These are phyloP conservation scores for Zygosaccharomyces siamensis DNA, from an alignment of 805 yeast genomes.

Conservation along the genomic window DNA sequence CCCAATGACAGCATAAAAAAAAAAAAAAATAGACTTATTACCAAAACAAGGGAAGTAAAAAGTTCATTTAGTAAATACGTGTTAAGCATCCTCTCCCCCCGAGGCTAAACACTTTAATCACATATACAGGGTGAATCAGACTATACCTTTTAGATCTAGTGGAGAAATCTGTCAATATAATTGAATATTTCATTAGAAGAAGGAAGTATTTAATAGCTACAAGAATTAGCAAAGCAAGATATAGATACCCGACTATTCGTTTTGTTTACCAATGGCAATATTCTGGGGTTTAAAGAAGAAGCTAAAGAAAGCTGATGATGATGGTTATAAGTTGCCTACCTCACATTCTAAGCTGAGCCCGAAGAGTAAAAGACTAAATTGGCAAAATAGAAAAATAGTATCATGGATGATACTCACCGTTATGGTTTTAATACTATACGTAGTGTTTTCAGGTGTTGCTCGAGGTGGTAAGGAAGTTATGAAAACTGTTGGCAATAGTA, in stretches of 20 bases:
- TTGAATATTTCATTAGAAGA: background rate
- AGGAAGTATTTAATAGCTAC: background rate
- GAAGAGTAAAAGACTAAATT: background rate
- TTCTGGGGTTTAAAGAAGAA: slow-evolving; percentile 10
- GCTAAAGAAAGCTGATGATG: slow-evolving; percentile 12
- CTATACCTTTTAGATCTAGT: background rate
- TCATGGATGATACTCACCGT: background rate
- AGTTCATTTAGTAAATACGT: slow-evolving; percentile 14
- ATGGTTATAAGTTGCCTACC: slow-evolving; percentile 12
- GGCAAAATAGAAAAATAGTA: background rate
- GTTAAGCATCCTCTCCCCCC: background rate
- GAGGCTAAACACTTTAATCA: background rate
- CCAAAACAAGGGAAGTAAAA: slow-evolving; percentile 7
- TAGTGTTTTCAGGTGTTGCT: background rate
- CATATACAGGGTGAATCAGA: background rate
- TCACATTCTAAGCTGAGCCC: slow-evolving; percentile 15
- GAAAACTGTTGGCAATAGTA: background rate
- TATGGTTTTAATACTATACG: background rate
- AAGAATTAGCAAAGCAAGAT: background rate
- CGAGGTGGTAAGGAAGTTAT: slow-evolving; percentile 2
- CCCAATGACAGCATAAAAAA: background rate
- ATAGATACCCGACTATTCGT: background rate
- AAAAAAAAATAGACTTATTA: background rate
- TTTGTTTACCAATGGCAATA: slow-evolving; percentile 6
- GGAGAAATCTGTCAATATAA: background rate